Conservation (phyloP, 495 filamentous ascomycete species). For the Penicillium coprophilum region DNA sequence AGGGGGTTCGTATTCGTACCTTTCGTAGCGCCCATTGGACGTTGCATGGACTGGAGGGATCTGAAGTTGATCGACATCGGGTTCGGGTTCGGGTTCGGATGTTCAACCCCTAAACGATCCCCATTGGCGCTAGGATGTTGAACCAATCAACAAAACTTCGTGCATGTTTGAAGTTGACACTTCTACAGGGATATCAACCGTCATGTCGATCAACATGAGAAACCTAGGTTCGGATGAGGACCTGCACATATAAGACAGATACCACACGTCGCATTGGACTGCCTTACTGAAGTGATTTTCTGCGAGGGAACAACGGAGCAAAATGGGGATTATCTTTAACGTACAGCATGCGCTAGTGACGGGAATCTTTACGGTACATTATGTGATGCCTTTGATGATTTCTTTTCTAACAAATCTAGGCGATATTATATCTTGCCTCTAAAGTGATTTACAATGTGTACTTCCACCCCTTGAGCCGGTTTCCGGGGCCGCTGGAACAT, state of each 20-base stretch:
- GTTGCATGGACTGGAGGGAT: neutral
- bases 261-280: neutral
- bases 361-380: neutral
- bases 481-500: slow-evolving; percentile 40
- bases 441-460: slow-evolving; percentile 42
- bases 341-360: neutral
- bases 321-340: neutral
- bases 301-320: neutral
- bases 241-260: slow-evolving; percentile 1
- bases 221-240: neutral
- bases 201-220: neutral
- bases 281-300: neutral
- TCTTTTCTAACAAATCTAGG: neutral
- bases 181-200: neutral
- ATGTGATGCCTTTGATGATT: neutral
- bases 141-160: neutral
- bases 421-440: slow-evolving; percentile 1
- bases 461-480: slow-evolving; percentile 45
- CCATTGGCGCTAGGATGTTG: neutral
- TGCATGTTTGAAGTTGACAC: neutral
- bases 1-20: neutral
- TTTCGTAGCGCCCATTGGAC: neutral
- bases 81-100: slow-evolving; percentile 1
- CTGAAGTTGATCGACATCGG: neutral
- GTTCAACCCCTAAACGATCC: neutral